phyloP scores from a whole-genome alignment of 2,329 filamentous ascomycete species.

The Botrytis aclada region DNA sequence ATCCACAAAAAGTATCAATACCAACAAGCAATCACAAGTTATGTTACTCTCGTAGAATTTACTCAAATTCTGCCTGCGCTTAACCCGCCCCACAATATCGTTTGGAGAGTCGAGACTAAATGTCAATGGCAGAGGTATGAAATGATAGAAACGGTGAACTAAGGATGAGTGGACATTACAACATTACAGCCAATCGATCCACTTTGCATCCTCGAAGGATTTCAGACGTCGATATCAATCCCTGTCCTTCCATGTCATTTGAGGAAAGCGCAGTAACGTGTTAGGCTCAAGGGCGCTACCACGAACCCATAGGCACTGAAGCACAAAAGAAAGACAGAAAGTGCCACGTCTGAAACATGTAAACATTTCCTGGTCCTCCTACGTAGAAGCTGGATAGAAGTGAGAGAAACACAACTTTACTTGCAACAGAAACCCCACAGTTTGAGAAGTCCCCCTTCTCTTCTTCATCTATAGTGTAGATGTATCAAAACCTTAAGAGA shows the following conservation, averaged over 20 bases:
- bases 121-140: neutral
- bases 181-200: conserved; percentile 1
- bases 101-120: neutral
- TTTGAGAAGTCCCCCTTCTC: neutral
- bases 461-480: neutral
- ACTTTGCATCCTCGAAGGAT: conserved; percentile 7
- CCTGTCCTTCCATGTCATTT: neutral
- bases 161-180: conserved; percentile 7
- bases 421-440: neutral
- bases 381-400: neutral
- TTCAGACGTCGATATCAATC: conserved; percentile 1
- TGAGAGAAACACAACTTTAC: neutral
- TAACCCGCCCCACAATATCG: neutral
- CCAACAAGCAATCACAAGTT: neutral
- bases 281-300: neutral
- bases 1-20: neutral
- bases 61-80: neutral
- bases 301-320: neutral
- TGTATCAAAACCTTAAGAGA: neutral
- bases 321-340: neutral
- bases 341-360: conserved; percentile 8
- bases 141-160: neutral
- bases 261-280: neutral
- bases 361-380: neutral
- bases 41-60: neutral